Evolutionary conservation across 768 basidiomycete species (phyloP), one percentile per base, ranked within the genome.

Genomic region (Tricholoma saponaceum): DNA sequence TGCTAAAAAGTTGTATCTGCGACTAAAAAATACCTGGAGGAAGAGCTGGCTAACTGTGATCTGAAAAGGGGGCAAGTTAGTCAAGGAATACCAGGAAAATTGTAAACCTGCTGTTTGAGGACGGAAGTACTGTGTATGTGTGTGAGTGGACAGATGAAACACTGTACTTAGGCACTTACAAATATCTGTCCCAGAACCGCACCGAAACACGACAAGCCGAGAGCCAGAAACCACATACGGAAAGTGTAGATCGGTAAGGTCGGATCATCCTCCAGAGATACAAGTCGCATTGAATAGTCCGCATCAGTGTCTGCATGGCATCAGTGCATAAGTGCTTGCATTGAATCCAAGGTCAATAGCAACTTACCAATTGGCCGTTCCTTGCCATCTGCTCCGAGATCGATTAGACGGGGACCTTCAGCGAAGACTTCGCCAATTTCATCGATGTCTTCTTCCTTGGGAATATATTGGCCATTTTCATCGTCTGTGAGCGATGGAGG

Each of bases 331-430:
- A 14, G n/a, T 43, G 20, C 32, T 10, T 35, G 18, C 2, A 2
- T 37, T 22, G 44, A 28, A 26, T 44, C 22, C 16, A 32, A 49
- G 18, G 20, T 20, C 22, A 3, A 30, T 14, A 14, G 18, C 51
- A 23, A 55, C 47, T 52, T 60, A 79, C 78, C 75, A 59, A 82
- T 82, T 14, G 80, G 79, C 6, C 78, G 66, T 60, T 82, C 80
- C 60, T 80, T 78, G 41, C 80, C 80, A 52, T 74, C 67, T 14
- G 69, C 76, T 49, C 74, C 79, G 59, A 81, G 62, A 60, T 82
- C 80, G 37, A 80, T 76, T n/a, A 62, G 8, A 20, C 65, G 60
- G 5, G 59, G 55, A 8, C 60, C 65, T 26, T 64, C 64, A 43
- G 58, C 50, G 55, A 46, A 69, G 52, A 62, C 67, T 32, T 63